phyloP scores from a whole-genome alignment of 1,284 basidiomycete genomes.

The Melampsora americana region DNA sequence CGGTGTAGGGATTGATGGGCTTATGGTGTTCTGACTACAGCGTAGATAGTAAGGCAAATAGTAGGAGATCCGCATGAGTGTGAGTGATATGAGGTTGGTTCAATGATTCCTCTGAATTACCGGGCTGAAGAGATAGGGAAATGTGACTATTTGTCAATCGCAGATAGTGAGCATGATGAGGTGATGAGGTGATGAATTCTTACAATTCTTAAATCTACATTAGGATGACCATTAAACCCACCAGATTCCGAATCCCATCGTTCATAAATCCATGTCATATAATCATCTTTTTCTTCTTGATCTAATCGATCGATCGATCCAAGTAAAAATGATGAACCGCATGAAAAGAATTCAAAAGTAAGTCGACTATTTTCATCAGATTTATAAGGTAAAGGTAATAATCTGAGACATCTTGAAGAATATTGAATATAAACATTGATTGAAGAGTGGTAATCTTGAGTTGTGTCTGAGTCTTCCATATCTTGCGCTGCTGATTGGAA shows the following conservation, averaged over 20 bases:
- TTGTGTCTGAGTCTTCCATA: not conserved
- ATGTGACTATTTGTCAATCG: too few relatives aligned
- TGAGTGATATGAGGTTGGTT: slow-evolving; percentile 68
- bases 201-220: slow-evolving; percentile 52
- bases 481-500: not conserved
- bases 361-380: slow-evolving; percentile 59
- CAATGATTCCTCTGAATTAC: slow-evolving; percentile 56
- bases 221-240: slow-evolving; percentile 74
- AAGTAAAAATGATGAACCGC: slow-evolving; percentile 72
- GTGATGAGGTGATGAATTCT: slow-evolving; percentile 10
- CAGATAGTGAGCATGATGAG: not conserved
- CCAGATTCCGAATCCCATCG: slow-evolving; percentile 65
- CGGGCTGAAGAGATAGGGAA: slow-evolving; percentile 29
- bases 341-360: slow-evolving; percentile 77
- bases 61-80: slow-evolving; percentile 80
- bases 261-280: slow-evolving; percentile 81
- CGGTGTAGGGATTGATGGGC: slow-evolving; percentile 61
- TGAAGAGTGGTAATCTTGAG: not conserved
- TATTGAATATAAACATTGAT: slow-evolving; percentile 29
- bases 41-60: slow-evolving; percentile 67
- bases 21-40: slow-evolving; percentile 64
- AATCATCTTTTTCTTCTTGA: slow-evolving; percentile 61
- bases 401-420: slow-evolving; percentile 21
- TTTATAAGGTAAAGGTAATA: slow-evolving; percentile 38
- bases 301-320: slow-evolving; percentile 61